These are phyloP conservation scores for Ehretia macrophylla DNA, from an alignment of 257 asterid species.

Conservation along the genomic window DNA sequence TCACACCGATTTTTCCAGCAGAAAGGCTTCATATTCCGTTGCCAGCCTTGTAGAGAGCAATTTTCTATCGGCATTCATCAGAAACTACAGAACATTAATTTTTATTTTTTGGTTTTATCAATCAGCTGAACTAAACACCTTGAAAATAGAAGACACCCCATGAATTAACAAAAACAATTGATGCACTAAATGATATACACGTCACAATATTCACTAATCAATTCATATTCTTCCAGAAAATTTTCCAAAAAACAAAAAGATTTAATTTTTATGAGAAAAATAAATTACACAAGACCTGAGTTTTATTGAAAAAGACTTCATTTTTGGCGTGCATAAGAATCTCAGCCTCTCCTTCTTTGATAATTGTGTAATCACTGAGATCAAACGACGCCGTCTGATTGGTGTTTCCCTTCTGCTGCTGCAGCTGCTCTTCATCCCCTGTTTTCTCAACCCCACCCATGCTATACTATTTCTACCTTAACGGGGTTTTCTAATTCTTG, in stretches of 20 bases:
- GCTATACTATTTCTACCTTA: background rate
- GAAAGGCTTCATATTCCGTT: too few relatives aligned
- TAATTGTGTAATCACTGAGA: conserved; percentile 55
- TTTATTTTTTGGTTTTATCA: too few relatives aligned
- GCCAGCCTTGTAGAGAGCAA: too few relatives aligned
- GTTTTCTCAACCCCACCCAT: conserved; percentile 44
- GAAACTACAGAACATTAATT: too few relatives aligned
- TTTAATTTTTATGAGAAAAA: background rate
- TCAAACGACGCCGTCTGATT: conserved; percentile 39
- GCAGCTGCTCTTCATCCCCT: conserved; percentile 36
- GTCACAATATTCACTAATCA: too few relatives aligned
- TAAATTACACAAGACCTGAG: conserved; percentile 56
- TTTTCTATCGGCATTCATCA: background rate
- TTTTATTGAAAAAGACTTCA: conserved; percentile 81
- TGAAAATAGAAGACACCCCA: background rate
- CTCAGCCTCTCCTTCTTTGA: conserved; percentile 97
- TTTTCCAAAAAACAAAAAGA: background rate
- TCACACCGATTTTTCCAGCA: too few relatives aligned
- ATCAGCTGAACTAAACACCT: background rate
- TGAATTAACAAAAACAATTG: background rate
- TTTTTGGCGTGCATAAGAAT: conserved; percentile 85
- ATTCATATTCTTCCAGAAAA: too few relatives aligned
- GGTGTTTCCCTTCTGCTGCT: conserved; percentile 14
- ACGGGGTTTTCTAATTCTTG: background rate
- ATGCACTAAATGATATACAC: too few relatives aligned